Percentiles rank a stretch among this genome's conserved stretches.
Evolutionary conservation across 164 flowering plant species (phyloP).

Genomic region (Platanus orientalis): DNA sequence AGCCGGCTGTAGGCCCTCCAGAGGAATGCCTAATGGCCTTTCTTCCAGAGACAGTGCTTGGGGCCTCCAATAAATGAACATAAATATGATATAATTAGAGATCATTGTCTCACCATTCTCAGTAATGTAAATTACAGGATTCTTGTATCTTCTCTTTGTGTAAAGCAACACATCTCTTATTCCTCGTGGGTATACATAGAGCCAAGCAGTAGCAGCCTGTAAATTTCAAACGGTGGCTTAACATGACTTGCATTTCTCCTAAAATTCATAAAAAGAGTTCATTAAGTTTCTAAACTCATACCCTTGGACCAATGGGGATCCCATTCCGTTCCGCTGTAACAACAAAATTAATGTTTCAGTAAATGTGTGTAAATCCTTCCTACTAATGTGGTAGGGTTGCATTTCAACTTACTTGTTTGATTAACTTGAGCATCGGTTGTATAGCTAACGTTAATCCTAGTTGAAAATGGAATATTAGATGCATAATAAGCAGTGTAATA

Average conservation of each 20-base stretch:
- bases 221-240: no score
- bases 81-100: no score
- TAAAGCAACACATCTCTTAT: constrained; percentile 30
- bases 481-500: constrained; percentile 40
- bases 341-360: neutral
- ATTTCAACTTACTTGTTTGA: neutral
- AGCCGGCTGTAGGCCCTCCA: no score
- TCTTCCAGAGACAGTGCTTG: no score
- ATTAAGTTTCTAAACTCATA: neutral
- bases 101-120: constrained; percentile 60
- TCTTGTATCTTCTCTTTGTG: constrained; percentile 34
- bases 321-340: constrained; percentile 31
- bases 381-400: no score
- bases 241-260: no score
- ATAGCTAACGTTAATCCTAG: constrained; percentile 8
- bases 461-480: constrained; percentile 1
- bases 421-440: constrained; percentile 16
- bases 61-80: no score
- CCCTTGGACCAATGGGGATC: constrained; percentile 34
- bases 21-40: no score
- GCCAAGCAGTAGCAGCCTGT: constrained; percentile 38
- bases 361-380: no score
- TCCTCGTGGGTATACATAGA: constrained; percentile 44
- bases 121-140: constrained; percentile 44
- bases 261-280: no score